Conservation (phyloP, 2,329 filamentous ascomycete species). For the Penicillium capsulatum region DNA sequence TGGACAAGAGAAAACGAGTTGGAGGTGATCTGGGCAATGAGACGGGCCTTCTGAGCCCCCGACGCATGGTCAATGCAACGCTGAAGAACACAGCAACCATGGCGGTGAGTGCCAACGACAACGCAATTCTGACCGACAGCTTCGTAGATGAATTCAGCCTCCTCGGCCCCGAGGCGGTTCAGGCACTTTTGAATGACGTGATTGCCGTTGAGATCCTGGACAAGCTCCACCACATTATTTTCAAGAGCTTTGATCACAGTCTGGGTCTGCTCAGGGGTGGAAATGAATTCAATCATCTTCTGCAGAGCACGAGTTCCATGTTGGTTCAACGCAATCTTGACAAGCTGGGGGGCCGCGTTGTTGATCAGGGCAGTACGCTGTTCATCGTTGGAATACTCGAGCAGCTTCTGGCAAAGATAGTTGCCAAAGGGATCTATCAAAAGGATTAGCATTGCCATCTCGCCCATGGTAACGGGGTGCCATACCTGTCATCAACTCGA, state of each 20-base stretch:
- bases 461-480: background rate
- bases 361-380: constrained; percentile 90
- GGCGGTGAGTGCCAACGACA: constrained; percentile 90
- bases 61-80: constrained; percentile 97
- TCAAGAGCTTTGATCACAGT: constrained; percentile 83
- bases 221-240: constrained; percentile 82
- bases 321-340: constrained; percentile 91
- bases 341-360: constrained; percentile 82
- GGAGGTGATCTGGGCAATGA: constrained; percentile 81
- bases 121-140: constrained; percentile 84
- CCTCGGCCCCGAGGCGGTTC: constrained; percentile 78
- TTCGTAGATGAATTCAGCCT: constrained; percentile 95
- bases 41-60: constrained; percentile 78
- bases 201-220: constrained; percentile 96
- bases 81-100: constrained; percentile 96
- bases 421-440: constrained; percentile 85
- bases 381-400: constrained; percentile 92
- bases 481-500: constrained; percentile 85
- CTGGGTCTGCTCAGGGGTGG: constrained; percentile 75
- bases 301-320: constrained; percentile 94
- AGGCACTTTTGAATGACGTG: constrained; percentile 99
- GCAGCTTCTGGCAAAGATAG: constrained; percentile 96
- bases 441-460: background rate
- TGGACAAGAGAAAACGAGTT: constrained; percentile 88
- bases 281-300: constrained; percentile 99